Conservation (phyloP, 148 eudicot species). For the Vaccinium corymbosum region DNA sequence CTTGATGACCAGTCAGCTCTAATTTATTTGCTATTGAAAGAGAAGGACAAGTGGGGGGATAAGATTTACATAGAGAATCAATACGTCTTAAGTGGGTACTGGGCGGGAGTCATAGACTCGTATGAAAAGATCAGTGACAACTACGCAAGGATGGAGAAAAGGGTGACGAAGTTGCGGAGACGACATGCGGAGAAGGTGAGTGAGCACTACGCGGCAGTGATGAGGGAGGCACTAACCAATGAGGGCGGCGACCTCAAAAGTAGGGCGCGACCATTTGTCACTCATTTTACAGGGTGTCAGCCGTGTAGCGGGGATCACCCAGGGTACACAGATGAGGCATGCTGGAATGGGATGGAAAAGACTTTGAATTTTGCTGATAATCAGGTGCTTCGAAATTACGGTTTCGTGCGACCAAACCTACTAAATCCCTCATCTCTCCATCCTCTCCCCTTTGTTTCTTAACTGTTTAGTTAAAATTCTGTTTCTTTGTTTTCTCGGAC, state of each 20-base stretch:
- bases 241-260: constrained; percentile 2
- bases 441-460: not conserved
- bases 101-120: constrained; percentile 44
- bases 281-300: not conserved
- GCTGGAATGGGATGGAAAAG: not conserved
- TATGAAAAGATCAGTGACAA: constrained; percentile 21
- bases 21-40: constrained; percentile 44
- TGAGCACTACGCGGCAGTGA: constrained; percentile 22
- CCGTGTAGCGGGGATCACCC: not conserved
- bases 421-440: not conserved
- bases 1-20: constrained; percentile 74
- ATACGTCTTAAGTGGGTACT: constrained; percentile 52
- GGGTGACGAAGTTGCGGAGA: constrained; percentile 29
- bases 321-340: not conserved
- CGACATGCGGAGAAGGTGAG: constrained; percentile 53
- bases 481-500: too few species aligned
- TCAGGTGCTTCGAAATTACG: constrained; percentile 23
- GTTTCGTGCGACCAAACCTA: not conserved
- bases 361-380: constrained; percentile 20
- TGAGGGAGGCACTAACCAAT: constrained; percentile 19
- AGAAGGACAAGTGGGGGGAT: constrained; percentile 43
- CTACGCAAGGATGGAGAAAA: constrained; percentile 28
- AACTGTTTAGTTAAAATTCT: too few species aligned
- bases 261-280: not conserved
- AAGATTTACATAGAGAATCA: constrained; percentile 45